These are phyloP conservation scores for Aspergillus sclerotioniger DNA, from an alignment of 495 filamentous ascomycete genomes.

Conservation along the genomic window DNA sequence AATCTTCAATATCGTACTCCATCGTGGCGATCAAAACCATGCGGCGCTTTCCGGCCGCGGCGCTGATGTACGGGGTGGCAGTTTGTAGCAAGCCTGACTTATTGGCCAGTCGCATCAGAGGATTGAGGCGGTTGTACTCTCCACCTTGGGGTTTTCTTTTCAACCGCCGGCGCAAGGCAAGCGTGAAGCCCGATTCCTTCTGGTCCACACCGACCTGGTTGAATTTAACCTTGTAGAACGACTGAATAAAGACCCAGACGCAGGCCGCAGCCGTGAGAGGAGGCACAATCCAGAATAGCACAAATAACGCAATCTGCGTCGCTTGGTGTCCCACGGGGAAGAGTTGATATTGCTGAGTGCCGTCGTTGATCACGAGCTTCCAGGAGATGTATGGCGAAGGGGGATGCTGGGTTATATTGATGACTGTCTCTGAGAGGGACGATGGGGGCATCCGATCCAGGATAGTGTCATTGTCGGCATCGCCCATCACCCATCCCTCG, in stretches of 20 bases:
- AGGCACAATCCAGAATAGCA: conserved; percentile 56
- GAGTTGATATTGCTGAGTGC: conserved; percentile 48
- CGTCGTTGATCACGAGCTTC: conserved; percentile 56
- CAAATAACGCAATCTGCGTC: conserved; percentile 55
- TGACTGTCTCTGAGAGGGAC: conserved; percentile 50
- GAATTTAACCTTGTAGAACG: conserved; percentile 70
- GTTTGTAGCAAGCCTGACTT: conserved; percentile 45
- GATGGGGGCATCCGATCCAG: conserved; percentile 63
- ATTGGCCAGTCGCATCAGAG: conserved; percentile 31
- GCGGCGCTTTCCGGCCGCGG: conserved; percentile 41
- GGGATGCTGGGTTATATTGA: conserved; percentile 60
- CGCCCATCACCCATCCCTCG: conserved; percentile 55
- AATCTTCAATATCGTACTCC: conserved; percentile 73
- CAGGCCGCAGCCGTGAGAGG: conserved; percentile 47
- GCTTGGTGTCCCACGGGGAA: conserved; percentile 53
- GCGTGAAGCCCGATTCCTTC: conserved; percentile 33
- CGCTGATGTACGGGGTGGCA: conserved; percentile 39
- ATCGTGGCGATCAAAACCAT: conserved; percentile 67
- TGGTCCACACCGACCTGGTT: conserved; percentile 60
- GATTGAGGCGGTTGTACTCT: conserved; percentile 24
- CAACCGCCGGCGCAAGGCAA: conserved; percentile 34
- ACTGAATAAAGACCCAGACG: conserved; percentile 59
- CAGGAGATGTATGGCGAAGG: conserved; percentile 55
- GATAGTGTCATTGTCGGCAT: conserved; percentile 58
- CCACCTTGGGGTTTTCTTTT: conserved; percentile 14